phyloP scores from a whole-genome alignment of 495 filamentous ascomycete species.

The Tricharina praecox region DNA sequence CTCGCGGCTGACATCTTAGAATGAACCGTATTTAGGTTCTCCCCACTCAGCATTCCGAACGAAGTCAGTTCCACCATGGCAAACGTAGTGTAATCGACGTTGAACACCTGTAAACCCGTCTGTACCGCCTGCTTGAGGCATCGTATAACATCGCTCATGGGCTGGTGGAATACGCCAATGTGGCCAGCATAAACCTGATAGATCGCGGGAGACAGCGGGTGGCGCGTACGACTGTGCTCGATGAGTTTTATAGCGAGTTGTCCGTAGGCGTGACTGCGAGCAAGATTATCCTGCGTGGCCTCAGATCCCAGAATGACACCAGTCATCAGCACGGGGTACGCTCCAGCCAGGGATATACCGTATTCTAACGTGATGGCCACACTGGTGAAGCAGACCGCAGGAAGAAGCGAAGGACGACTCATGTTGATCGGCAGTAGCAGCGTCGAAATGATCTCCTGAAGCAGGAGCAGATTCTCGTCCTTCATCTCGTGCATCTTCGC shows the following conservation, averaged over 20 bases:
- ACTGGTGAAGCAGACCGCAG: conserved; percentile 26
- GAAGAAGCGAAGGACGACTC: conserved; percentile 22
- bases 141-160: conserved; percentile 21
- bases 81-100: conserved; percentile 26
- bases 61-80: conserved; percentile 24
- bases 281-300: conserved; percentile 21
- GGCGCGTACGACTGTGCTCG: conserved; percentile 10
- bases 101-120: conserved; percentile 24
- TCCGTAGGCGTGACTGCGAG: conserved; percentile 23
- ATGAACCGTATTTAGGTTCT: conserved; percentile 16
- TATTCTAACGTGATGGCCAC: conserved; percentile 26
- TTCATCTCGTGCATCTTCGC: conserved; percentile 19
- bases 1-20: conserved; percentile 24
- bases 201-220: conserved; percentile 23
- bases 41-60: conserved; percentile 25
- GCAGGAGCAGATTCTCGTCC: conserved; percentile 25
- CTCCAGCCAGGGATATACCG: conserved; percentile 24
- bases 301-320: conserved; percentile 22
- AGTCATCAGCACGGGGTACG: conserved; percentile 25
- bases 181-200: conserved; percentile 26
- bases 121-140: conserved; percentile 24
- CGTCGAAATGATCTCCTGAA: conserved; percentile 26
- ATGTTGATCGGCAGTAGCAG: conserved; percentile 25
- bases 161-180: conserved; percentile 26
- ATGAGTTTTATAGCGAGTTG: conserved; percentile 24